Percentiles rank a stretch among this genome's conserved stretches.
Evolutionary conservation across 176 grass and related monocot species (phyloP).

Genomic region (Carex parvula): DNA sequence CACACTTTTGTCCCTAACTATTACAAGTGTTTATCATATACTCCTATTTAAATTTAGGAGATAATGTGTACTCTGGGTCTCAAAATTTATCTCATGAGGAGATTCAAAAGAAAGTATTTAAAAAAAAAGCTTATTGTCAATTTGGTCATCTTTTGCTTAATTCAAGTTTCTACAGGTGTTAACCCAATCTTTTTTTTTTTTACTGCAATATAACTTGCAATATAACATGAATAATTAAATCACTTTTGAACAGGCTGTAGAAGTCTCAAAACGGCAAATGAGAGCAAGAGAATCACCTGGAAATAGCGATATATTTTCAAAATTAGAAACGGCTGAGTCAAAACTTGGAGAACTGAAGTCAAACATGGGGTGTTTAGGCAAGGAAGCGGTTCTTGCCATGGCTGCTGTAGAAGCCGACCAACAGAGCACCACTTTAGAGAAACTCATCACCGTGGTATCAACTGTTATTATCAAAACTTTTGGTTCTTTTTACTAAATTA

Average conservation of each 20-base stretch:
- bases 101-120: background rate
- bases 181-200: background rate
- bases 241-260: slow-evolving; percentile 53
- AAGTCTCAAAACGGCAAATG: slow-evolving; percentile 93
- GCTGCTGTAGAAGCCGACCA: slow-evolving; percentile 89
- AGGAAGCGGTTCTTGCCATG: slow-evolving; percentile 87
- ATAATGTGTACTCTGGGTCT: background rate
- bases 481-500: background rate
- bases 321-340: slow-evolving; percentile 62
- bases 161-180: background rate
- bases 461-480: slow-evolving; percentile 19
- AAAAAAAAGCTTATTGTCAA: background rate
- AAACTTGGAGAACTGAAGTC: slow-evolving; percentile 93
- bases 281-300: slow-evolving; percentile 77
- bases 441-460: slow-evolving; percentile 81
- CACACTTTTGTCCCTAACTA: background rate
- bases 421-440: slow-evolving; percentile 84
- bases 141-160: background rate
- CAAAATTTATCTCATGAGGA: background rate
- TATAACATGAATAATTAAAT: background rate
- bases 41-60: background rate
- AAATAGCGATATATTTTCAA: slow-evolving; percentile 74
- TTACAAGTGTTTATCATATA: background rate
- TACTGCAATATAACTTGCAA: background rate
- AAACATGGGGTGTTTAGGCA: slow-evolving; percentile 83